phyloP scores from a whole-genome alignment of 345 rosid genomes.

The Brassica rapa region DNA sequence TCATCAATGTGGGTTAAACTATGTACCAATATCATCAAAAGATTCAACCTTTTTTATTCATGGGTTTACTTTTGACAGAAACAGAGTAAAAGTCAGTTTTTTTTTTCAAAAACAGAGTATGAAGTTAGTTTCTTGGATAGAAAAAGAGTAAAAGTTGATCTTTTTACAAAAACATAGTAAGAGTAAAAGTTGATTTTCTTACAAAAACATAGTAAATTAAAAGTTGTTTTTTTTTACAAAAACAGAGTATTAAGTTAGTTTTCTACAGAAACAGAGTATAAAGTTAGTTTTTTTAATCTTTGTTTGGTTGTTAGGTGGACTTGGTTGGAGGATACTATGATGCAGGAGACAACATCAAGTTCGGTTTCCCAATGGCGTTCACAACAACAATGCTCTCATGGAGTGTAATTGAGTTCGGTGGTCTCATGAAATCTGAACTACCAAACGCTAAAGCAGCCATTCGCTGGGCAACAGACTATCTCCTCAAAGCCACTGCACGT shows the following conservation, averaged over 20 bases:
- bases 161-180: background rate
- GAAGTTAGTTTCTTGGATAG: background rate
- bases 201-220: background rate
- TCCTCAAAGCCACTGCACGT: slow-evolving; percentile 80
- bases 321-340: slow-evolving; percentile 97
- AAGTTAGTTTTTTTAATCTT: background rate
- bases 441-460: slow-evolving; percentile 66
- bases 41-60: slow-evolving; percentile 20
- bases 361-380: slow-evolving; percentile 98
- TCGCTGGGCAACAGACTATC: slow-evolving; percentile 95
- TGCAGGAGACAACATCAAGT: slow-evolving; percentile 97
- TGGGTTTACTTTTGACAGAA: background rate
- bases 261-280: background rate
- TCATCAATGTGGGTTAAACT: slow-evolving; percentile 28
- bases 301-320: slow-evolving; percentile 58
- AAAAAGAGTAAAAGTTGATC: background rate
- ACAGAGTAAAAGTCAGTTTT: background rate
- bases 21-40: slow-evolving; percentile 2
- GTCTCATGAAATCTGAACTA: slow-evolving; percentile 79
- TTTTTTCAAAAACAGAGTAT: background rate
- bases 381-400: slow-evolving; percentile 92
- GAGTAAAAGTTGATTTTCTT: background rate
- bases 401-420: slow-evolving; percentile 97
- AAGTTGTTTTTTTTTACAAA: background rate
- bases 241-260: background rate